Conservation (phyloP, 768 basidiomycete species). For the Boletus fagicola region DNA sequence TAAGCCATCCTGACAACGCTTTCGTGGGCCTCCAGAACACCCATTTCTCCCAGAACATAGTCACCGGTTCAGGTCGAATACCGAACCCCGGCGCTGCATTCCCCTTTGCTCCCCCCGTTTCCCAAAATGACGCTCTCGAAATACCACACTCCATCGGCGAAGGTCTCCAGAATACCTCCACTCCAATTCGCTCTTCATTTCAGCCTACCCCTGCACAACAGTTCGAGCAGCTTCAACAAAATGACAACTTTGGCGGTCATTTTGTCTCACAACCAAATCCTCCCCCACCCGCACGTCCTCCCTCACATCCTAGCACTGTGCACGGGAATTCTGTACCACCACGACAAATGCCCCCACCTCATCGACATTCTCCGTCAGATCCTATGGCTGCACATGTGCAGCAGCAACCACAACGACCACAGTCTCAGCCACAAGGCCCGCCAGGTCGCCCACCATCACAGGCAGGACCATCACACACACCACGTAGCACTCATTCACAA, state of each 20-base stretch:
- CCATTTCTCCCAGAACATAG: slow-evolving; percentile 33
- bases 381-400: slow-evolving; percentile 40
- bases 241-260: slow-evolving; percentile 33
- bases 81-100: slow-evolving; percentile 35
- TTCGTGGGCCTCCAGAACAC: slow-evolving; percentile 43
- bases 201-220: slow-evolving; percentile 64
- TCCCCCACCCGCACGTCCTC: slow-evolving; percentile 42
- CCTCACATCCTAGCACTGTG: slow-evolving; percentile 39
- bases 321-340: slow-evolving; percentile 33
- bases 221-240: slow-evolving; percentile 53
- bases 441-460: slow-evolving; percentile 53
- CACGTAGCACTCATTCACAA: slow-evolving; percentile 39
- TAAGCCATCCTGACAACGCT: slow-evolving; percentile 47
- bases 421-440: slow-evolving; percentile 55
- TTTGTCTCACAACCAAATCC: slow-evolving; percentile 40
- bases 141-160: slow-evolving; percentile 43
- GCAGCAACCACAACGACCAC: slow-evolving; percentile 49
- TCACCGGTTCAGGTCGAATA: slow-evolving; percentile 37
- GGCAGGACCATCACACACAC: slow-evolving; percentile 46
- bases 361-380: slow-evolving; percentile 50
- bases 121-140: slow-evolving; percentile 49
- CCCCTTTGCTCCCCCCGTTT: slow-evolving; percentile 47
- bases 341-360: slow-evolving; percentile 35
- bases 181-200: slow-evolving; percentile 40
- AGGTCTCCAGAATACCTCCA: slow-evolving; percentile 39